Percentiles rank a stretch among this genome's conserved stretches.
These are phyloP conservation scores for Tricladium varicosporioides DNA, from an alignment of 2,329 filamentous ascomycete genomes.

Conservation along the genomic window DNA sequence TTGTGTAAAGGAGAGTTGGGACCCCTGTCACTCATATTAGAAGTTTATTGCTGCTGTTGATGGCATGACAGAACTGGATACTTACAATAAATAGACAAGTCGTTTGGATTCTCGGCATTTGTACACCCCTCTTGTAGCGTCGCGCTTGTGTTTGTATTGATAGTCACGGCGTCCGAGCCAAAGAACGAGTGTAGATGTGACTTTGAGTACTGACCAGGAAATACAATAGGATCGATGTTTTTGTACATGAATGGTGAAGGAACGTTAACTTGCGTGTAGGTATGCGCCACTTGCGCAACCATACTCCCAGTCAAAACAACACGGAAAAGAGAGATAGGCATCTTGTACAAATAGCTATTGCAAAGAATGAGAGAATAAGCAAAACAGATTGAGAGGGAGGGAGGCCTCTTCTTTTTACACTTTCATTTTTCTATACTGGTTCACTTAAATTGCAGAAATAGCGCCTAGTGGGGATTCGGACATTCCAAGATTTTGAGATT, in stretches of 20 bases:
- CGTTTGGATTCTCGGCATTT: constrained; percentile 45
- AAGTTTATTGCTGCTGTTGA: neutral
- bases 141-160: constrained; percentile 36
- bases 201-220: constrained; percentile 38
- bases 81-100: constrained; percentile 44
- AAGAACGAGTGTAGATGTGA: constrained; percentile 46
- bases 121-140: constrained; percentile 43
- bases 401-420: no score
- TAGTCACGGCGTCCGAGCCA: constrained; percentile 42
- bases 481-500: no score
- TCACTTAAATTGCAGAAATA: no score
- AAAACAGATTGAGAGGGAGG: no score
- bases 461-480: no score
- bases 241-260: constrained; percentile 39
- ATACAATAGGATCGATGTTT: constrained; percentile 45
- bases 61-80: neutral
- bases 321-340: no score
- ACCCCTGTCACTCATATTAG: constrained; percentile 32
- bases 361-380: no score
- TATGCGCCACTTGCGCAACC: no score
- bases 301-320: no score
- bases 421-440: no score
- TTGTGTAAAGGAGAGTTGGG: constrained; percentile 39
- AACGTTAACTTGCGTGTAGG: no score
- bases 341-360: no score